Percentiles rank a stretch among this genome's conserved stretches.
Evolutionary conservation across 345 rosid species (phyloP).

Genomic region (Citrus unshiu): DNA sequence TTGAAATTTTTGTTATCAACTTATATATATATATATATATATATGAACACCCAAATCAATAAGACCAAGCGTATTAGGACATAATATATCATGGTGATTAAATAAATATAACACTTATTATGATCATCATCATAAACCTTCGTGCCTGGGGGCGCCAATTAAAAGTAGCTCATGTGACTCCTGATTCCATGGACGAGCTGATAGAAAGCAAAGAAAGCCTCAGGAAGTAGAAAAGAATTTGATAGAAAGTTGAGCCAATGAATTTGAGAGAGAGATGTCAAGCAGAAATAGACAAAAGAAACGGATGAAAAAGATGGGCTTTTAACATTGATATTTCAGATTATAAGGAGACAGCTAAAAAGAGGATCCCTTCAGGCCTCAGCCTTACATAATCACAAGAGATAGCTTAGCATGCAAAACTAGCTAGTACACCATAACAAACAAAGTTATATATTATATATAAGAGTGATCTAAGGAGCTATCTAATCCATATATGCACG

Average conservation of each 20-base stretch:
- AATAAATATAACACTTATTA: not conserved
- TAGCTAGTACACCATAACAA: not conserved
- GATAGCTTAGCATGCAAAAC: not conserved
- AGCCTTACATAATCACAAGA: not conserved
- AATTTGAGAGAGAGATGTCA: conserved; percentile 37
- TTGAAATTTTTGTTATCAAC: no score
- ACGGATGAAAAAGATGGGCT: conserved; percentile 17
- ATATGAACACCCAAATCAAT: not conserved
- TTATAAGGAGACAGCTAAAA: conserved; percentile 8
- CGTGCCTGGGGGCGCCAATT: not conserved
- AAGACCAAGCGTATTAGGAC: not conserved
- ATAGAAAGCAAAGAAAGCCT: conserved; percentile 9
- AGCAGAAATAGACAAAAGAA: conserved; percentile 35
- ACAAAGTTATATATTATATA: not conserved
- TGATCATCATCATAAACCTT: not conserved
- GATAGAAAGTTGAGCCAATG: conserved; percentile 18
- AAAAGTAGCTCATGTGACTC: conserved; percentile 26
- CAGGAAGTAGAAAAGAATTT: conserved; percentile 16
- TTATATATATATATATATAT: no score
- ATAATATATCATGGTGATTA: not conserved
- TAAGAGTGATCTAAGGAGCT: conserved; percentile 21
- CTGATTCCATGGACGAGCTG: conserved; percentile 26
- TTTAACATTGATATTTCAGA: conserved; percentile 20
- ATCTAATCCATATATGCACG: not conserved
- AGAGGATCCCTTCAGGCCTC: not conserved